Conservation (phyloP, 805 yeast species). For the Candida ponderosae region DNA sequence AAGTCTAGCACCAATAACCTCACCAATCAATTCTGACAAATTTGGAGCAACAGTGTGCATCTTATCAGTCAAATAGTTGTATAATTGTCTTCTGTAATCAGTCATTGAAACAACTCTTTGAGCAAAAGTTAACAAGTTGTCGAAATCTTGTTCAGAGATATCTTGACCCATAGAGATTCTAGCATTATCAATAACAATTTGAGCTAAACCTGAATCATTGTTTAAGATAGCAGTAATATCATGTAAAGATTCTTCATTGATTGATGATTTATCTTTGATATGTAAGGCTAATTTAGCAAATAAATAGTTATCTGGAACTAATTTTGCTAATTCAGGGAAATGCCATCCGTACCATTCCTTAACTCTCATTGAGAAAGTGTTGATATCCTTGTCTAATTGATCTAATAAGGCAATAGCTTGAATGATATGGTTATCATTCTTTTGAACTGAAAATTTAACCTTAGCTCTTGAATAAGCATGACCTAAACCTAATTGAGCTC, state of each 20-base stretch:
- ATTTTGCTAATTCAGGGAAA: slow-evolving; percentile 92
- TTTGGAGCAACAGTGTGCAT: slow-evolving; percentile 98
- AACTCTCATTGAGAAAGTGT: slow-evolving; percentile 94
- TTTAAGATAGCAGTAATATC: slow-evolving; percentile 79
- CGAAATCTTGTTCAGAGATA: slow-evolving; percentile 90
- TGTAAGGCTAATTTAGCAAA: slow-evolving; percentile 82
- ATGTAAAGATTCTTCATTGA: slow-evolving; percentile 76
- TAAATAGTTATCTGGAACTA: slow-evolving; percentile 96
- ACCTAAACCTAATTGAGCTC: slow-evolving; percentile 98
- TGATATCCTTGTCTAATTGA: slow-evolving; percentile 96
- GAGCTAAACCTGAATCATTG: slow-evolving; percentile 86
- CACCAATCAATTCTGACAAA: slow-evolving; percentile 93
- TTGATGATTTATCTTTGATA: slow-evolving; percentile 81
- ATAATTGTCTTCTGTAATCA: slow-evolving; percentile 82
- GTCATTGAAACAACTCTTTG: slow-evolving; percentile 86
- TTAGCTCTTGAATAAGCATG: slow-evolving; percentile 99
- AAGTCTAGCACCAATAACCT: slow-evolving; percentile 96
- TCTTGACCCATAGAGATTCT: slow-evolving; percentile 99
- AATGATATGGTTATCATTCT: slow-evolving; percentile 97
- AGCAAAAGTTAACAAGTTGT: slow-evolving; percentile 84
- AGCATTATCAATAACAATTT: slow-evolving; percentile 88
- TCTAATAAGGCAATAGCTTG: slow-evolving; percentile 97
- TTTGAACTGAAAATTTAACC: slow-evolving; percentile 97
- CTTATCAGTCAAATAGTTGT: slow-evolving; percentile 83
- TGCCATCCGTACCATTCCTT: slow-evolving; percentile 99